Evolutionary conservation across 2,329 filamentous ascomycete genomes (phyloP), one percentile per base, ranked within the genome.

Genomic region (Chlorencoelia australis): DNA sequence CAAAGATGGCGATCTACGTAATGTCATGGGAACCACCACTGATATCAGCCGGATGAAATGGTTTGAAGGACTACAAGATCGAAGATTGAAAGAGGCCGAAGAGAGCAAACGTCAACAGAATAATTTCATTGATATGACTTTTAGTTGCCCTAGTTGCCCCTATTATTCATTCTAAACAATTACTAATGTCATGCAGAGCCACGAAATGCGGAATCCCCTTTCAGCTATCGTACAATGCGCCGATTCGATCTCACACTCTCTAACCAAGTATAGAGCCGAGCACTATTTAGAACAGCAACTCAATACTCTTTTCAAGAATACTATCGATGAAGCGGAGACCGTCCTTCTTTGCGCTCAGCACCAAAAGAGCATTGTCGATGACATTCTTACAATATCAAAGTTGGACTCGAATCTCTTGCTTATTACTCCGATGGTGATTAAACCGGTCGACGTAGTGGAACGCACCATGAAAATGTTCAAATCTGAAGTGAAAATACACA

Each of bases 1-100:
- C 42, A 61, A 66, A 1, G 62, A 73, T 18, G 81, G 79, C 3
- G 62, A 64, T 19, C 66, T 87, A 35, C 84, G 85, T 60, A 75
- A 77, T 44, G 79, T 87, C 3, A 87, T 88, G 49, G 82, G 82
- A 36, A 82, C 77, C 51, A 79, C 91, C 35, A 89, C 84, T 0
- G 82, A 93, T 51, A 91, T 93, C 43, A 85, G 79, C 13, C 73
- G 80, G 37, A 83, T 89, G 54, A 91, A 91, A 55, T 79, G 79
- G 67, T 46, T 46, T n/a, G 50, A 52, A 17, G 44, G 33, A 3
- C 46, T 52, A 11, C 49, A 51, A 19, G 46, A 63, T 62, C 31
- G 71, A 68, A 51, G 67, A 69, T 41, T 49, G 42, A 21, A 45
- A 27, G 69, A 75, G 41, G 71, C 71, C 2, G 65, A 75, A 19